Evolutionary conservation across 106 monocot species (phyloP).

Genomic region (Platanthera guangdongensis): DNA sequence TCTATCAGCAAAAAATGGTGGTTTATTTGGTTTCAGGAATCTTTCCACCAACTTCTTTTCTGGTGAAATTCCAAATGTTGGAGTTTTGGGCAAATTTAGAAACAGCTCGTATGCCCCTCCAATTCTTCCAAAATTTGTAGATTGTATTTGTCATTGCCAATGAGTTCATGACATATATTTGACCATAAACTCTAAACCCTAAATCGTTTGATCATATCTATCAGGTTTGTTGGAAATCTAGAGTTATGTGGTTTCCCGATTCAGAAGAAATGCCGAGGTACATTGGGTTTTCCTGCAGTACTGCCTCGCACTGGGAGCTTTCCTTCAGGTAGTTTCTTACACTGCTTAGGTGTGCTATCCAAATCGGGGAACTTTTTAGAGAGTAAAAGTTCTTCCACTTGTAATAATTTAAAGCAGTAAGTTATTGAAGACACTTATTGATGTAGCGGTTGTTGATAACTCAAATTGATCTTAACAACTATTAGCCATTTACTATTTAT

Average conservation of each 20-base stretch:
- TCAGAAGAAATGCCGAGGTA: conserved; percentile 54
- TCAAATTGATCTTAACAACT: too few relatives aligned
- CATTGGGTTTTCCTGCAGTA: conserved; percentile 86
- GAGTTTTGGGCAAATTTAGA: conserved; percentile 68
- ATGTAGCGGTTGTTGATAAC: too few relatives aligned
- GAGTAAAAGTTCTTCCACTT: too few relatives aligned
- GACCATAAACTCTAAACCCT: too few relatives aligned
- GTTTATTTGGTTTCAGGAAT: conserved; percentile 42
- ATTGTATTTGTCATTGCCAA: background rate
- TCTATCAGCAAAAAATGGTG: background rate
- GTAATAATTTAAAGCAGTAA: too few relatives aligned
- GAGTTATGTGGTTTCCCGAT: conserved; percentile 85
- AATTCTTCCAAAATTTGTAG: background rate
- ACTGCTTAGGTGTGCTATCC: background rate
- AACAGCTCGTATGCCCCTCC: conserved; percentile 67
- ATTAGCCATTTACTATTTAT: too few relatives aligned
- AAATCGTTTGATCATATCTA: background rate
- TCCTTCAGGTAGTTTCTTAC: conserved; percentile 32
- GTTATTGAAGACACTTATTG: too few relatives aligned
- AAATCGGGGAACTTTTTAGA: background rate
- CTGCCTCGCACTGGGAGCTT: conserved; percentile 45
- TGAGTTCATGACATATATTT: too few relatives aligned
- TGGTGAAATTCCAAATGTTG: conserved; percentile 89
- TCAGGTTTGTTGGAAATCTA: conserved; percentile 88
- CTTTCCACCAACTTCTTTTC: conserved; percentile 93